phyloP scores from a whole-genome alignment of 1,284 basidiomycete genomes.

The Testicularia cyperi region DNA sequence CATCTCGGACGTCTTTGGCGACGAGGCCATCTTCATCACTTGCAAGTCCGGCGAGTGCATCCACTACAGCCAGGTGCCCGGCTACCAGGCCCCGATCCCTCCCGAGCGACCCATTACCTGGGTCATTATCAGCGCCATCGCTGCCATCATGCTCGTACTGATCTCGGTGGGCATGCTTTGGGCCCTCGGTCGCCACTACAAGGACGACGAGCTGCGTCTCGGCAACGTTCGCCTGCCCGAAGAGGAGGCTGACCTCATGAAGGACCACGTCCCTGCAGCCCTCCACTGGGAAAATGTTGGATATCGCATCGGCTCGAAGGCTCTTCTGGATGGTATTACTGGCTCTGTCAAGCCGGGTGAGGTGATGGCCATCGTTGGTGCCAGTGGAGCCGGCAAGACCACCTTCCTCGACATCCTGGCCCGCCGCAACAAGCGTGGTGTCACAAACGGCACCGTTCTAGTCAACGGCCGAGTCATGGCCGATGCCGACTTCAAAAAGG shows the following conservation, averaged over 20 bases:
- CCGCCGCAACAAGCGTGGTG: constrained; percentile 79
- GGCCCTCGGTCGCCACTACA: constrained; percentile 37
- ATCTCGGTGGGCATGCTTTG: constrained; percentile 61
- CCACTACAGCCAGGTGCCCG: constrained; percentile 89
- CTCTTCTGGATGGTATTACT: constrained; percentile 76
- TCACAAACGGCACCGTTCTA: constrained; percentile 73
- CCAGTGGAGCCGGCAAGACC: constrained; percentile 94
- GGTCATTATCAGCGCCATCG: constrained; percentile 80
- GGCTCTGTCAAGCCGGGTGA: constrained; percentile 92
- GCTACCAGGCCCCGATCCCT: constrained; percentile 59
- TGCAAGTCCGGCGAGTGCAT: constrained; percentile 91
- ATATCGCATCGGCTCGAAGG: constrained; percentile 67
- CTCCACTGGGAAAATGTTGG: constrained; percentile 83
- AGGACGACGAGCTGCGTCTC: constrained; percentile 34
- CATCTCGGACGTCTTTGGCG: constrained; percentile 90
- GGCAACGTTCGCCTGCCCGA: constrained; percentile 61
- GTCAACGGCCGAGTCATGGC: constrained; percentile 82
- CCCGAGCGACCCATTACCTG: constrained; percentile 62
- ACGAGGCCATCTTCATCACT: constrained; percentile 80
- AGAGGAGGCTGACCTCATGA: constrained; percentile 80
- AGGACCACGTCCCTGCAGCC: constrained; percentile 87
- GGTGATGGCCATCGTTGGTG: constrained; percentile 89
- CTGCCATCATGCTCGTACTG: constrained; percentile 69
- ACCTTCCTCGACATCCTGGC: constrained; percentile 95
- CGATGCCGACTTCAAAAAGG: constrained; percentile 75